Conservation (phyloP, 306 rosid genomes). For the Boehmeria nivea region DNA sequence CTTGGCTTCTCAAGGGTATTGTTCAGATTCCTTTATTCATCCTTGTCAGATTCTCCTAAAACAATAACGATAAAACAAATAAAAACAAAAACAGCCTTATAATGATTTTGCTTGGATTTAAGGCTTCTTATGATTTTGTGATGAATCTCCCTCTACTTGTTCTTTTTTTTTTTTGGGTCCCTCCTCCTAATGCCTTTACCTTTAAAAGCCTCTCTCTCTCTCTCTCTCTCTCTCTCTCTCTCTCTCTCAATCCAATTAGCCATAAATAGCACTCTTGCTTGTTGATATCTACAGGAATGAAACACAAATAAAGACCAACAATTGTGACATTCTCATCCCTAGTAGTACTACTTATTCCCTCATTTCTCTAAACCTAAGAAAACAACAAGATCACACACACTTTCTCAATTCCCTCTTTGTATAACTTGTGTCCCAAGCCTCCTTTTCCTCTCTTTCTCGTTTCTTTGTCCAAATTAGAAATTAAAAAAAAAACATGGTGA, state of each 20-base stretch:
- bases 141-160: constrained; percentile 78
- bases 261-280: constrained; percentile 37
- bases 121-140: constrained; percentile 51
- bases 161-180: constrained; percentile 42
- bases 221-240: constrained; percentile 6
- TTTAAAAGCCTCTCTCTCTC: constrained; percentile 71
- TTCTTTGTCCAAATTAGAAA: background rate
- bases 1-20: constrained; percentile 82
- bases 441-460: no score
- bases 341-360: constrained; percentile 23
- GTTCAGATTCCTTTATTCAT: constrained; percentile 62
- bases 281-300: constrained; percentile 57
- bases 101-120: constrained; percentile 38
- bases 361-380: constrained; percentile 27
- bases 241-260: constrained; percentile 39
- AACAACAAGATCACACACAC: constrained; percentile 29
- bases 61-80: constrained; percentile 6
- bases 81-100: constrained; percentile 51
- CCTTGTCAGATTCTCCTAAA: constrained; percentile 69
- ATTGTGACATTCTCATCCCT: constrained; percentile 17
- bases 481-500: constrained; percentile 46
- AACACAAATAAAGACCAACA: constrained; percentile 27
- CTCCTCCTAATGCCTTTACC: constrained; percentile 35
- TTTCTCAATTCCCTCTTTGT: background rate
- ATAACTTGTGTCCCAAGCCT: no score